Evolutionary conservation across 1,284 basidiomycete genomes (phyloP).

Genomic region (Ganoderma leucocontextum): DNA sequence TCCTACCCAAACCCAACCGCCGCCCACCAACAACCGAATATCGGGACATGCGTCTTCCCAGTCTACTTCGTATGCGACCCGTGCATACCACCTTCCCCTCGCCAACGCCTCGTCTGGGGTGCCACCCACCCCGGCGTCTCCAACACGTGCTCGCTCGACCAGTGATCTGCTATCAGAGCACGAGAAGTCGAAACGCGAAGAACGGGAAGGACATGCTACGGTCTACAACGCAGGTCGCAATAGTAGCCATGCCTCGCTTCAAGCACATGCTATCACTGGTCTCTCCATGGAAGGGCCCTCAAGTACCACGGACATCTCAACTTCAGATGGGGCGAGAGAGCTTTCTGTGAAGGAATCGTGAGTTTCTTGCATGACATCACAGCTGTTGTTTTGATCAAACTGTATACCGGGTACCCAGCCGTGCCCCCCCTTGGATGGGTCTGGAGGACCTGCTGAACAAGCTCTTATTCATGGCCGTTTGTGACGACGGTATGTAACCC

Average conservation of each 20-base stretch:
- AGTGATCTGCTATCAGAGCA: conserved; percentile 61
- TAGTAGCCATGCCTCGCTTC: conserved; percentile 35
- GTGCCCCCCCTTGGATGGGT: conserved; percentile 74
- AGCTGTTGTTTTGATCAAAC: not conserved
- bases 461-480: conserved; percentile 65
- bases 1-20: conserved; percentile 41
- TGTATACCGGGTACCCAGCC: conserved; percentile 44
- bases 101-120: conserved; percentile 20
- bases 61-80: conserved; percentile 42
- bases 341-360: conserved; percentile 43
- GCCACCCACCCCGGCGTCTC: conserved; percentile 43
- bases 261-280: conserved; percentile 23
- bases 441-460: conserved; percentile 81
- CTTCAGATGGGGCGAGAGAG: conserved; percentile 30
- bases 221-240: conserved; percentile 27
- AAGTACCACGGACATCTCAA: conserved; percentile 30
- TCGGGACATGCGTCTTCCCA: conserved; percentile 41
- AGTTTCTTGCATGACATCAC: conserved; percentile 21
- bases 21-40: conserved; percentile 35
- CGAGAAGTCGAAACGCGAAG: conserved; percentile 50
- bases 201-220: conserved; percentile 35
- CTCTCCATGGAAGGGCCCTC: conserved; percentile 22
- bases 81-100: conserved; percentile 31
- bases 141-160: conserved; percentile 62
- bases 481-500: conserved; percentile 71